Evolutionary conservation across 1,284 basidiomycete species (phyloP).

Genomic region (Waitea zeae): DNA sequence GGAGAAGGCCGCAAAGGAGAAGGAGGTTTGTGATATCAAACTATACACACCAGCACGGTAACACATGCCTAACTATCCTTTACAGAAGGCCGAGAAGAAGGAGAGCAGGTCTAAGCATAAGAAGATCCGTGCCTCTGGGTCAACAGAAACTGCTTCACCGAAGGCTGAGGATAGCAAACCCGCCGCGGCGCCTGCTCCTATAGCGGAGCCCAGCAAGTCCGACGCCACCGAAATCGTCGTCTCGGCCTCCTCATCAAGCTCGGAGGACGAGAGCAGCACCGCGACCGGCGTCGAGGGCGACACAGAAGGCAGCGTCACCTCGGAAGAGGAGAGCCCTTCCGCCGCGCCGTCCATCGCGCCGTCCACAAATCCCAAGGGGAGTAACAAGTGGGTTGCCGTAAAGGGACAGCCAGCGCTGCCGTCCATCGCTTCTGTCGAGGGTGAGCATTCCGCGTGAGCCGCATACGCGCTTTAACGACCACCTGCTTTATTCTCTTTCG

Average conservation of each 20-base stretch:
- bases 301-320: constrained; percentile 56
- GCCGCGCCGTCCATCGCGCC: constrained; percentile 11
- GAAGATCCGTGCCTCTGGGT: constrained; percentile 22
- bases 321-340: constrained; percentile 42
- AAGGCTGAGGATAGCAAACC: constrained; percentile 3
- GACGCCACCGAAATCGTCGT: no score
- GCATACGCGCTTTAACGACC: no score
- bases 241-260: constrained; percentile 22
- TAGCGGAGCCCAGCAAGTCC: constrained; percentile 5
- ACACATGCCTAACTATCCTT: background rate
- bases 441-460: no score
- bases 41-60: constrained; percentile 4
- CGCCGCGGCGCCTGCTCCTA: constrained; percentile 3
- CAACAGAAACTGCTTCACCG: constrained; percentile 12
- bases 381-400: constrained; percentile 63
- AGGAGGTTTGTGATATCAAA: constrained; percentile 1
- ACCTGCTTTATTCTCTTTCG: no score
- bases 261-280: constrained; percentile 25
- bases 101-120: constrained; percentile 36
- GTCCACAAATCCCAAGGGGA: constrained; percentile 14
- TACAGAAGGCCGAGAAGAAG: constrained; percentile 41
- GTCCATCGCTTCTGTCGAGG: no score
- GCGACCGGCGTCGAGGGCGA: constrained; percentile 50
- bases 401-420: no score
- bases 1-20: constrained; percentile 11